Conservation (phyloP, 164 flowering plant species). For the Stephania japonica region DNA sequence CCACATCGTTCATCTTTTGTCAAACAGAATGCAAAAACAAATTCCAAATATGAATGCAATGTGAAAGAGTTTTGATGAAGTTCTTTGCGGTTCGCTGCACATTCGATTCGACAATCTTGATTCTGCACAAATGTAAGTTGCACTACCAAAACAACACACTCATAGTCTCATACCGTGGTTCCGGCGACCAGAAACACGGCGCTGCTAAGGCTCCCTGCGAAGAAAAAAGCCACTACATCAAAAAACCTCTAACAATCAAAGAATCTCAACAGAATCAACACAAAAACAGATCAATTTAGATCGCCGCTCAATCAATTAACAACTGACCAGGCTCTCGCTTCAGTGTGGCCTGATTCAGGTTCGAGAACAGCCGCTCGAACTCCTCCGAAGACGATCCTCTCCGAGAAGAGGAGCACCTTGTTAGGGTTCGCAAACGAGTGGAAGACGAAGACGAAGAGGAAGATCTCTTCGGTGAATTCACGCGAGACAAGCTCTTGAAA, state of each 20-base stretch:
- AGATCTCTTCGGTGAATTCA: neutral
- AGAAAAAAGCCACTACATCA: neutral
- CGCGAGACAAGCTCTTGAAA: neutral
- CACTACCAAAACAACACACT: too few species aligned
- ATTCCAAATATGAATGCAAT: neutral
- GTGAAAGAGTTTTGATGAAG: neutral
- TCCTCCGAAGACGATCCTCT: constrained; percentile 17
- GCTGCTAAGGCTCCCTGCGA: constrained; percentile 68
- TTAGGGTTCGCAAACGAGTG: constrained; percentile 9
- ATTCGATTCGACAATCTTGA: too few species aligned
- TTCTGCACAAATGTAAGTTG: too few species aligned
- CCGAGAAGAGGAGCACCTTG: constrained; percentile 28
- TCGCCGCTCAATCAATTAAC: neutral
- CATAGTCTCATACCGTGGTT: constrained; percentile 57
- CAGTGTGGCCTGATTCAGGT: constrained; percentile 69
- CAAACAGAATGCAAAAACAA: neutral
- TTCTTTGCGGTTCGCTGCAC: too few species aligned
- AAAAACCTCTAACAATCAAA: neutral
- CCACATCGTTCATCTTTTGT: neutral
- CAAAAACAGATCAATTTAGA: neutral
- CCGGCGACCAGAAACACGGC: constrained; percentile 85
- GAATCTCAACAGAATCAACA: neutral
- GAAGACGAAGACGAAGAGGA: neutral
- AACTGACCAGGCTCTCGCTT: constrained; percentile 69
- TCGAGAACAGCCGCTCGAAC: constrained; percentile 76